Evolutionary conservation across 1,139 yeast species (phyloP), one percentile per base, ranked within the genome.

Genomic region (Kodamaea fungicola): DNA sequence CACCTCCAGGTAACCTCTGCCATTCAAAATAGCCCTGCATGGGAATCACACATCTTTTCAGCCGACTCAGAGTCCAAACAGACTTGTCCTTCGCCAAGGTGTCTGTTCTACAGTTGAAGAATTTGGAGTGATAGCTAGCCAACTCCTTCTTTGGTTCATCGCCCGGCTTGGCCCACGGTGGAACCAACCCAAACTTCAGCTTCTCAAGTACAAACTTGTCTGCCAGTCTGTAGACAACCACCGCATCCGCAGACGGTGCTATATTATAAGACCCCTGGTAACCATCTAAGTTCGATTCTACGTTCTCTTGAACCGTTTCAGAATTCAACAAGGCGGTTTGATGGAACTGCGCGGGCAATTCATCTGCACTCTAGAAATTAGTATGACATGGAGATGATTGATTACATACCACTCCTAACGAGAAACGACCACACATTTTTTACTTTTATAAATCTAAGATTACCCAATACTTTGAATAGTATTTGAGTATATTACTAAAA

Each of bases 1-100:
- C 65, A 2, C 52, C 53, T 2, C 52, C 53, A 12, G 51, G 41
- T 16, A 48, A 47, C 35, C 64, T 64, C 23, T 51, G 58, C 97
- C 97, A 89, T 57, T 89, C 97, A 53, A 76, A 89, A 57, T 89
- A 90, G 0, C 97, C 97, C 50, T 77, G 76, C 30, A 85, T 74
- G 0, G 95, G 90, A 0, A 88, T 76, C 1, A 82, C 80, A 54
- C 96, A 89, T 29, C 87, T 56, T 6, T 49, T 45, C 12, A 57
- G 50, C 23, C 67, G 55, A 7, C 64, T 56, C 8, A 73, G 49
- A 21, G 61, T 66, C 89, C 90, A 83, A 23, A 78, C 57, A 24
- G 66, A 60, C 28, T 67, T 61, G 1, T 58, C 58, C 23, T 64
- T 62, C 0, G 60, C 59, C 8, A 84, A 49, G 1, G 78, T 68